These are phyloP conservation scores for Calonectria leucothoes DNA, from an alignment of 2,329 filamentous ascomycete species.

Conservation along the genomic window DNA sequence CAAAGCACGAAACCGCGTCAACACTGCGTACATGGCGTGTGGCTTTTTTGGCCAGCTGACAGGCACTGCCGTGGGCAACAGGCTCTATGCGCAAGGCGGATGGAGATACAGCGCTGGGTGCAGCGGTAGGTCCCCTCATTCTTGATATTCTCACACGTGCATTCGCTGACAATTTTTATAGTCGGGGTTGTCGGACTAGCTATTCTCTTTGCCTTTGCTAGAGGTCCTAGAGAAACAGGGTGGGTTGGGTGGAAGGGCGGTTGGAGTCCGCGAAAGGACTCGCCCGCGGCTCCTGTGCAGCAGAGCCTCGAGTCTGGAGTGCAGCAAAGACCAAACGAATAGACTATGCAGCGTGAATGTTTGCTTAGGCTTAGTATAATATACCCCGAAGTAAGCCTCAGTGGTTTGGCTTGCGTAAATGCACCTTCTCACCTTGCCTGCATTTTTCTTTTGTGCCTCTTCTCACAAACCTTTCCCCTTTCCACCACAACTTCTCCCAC, in stretches of 20 bases:
- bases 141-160: background rate
- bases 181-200: slow-evolving; percentile 41
- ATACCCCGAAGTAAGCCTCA: background rate
- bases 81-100: slow-evolving; percentile 62
- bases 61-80: slow-evolving; percentile 71
- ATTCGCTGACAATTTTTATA: background rate
- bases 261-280: slow-evolving; percentile 36
- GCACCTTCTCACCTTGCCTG: background rate
- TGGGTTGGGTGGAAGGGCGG: slow-evolving; percentile 50
- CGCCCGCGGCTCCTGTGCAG: slow-evolving; percentile 1
- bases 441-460: background rate
- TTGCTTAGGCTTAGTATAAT: background rate
- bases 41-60: slow-evolving; percentile 81
- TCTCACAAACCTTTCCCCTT: background rate
- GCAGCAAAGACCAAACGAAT: background rate
- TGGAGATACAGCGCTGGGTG: slow-evolving; percentile 61
- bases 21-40: slow-evolving; percentile 84
- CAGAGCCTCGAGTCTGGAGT: slow-evolving; percentile 20
- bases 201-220: slow-evolving; percentile 42
- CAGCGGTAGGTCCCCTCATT: slow-evolving; percentile 37
- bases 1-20: slow-evolving; percentile 78
- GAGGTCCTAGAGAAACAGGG: slow-evolving; percentile 45
- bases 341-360: background rate
- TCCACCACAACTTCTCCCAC: background rate
- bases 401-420: background rate